Base-by-base conservation (phyloP, 257 asterid species). In the Eucommia ulmoides region DNA sequence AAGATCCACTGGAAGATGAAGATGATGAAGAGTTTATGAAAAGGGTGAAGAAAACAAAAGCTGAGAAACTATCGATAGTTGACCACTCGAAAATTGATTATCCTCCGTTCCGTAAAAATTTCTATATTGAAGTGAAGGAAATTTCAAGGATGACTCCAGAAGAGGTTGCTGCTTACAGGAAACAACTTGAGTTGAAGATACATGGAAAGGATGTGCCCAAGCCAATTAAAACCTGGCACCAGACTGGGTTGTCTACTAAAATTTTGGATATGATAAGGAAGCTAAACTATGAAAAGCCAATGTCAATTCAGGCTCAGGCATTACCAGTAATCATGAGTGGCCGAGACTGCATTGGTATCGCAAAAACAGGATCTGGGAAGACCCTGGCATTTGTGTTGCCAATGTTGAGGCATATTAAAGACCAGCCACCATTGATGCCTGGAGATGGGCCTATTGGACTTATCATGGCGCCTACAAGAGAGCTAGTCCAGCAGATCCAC, bases 371-470 rank as follows among this genome's bases (percentile, higher is more conserved):
- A 23, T 87, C 97, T 0, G 94, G 97, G 19, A 86, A 86, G 72
- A 86, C 96, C 19, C 72, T 86, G 12, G 96, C 96, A 20, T 86
- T 86, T 66, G 96, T 86, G 67, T 65, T 86, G 47, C 94, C 96
- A 38, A 86, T 86, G 96, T 65, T 86, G 76, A 78, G 96, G 45
- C 96, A 86, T 79, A 83, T 86, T 41, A 86, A 78, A 78, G 94
- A 86, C 64, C 96, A 86, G 66, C 76, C 94, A 52, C 82, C 80
- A 1, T 38, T 86, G 74, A 66, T 67, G 75, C 63, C 94, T 19
- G 96, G 94, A 55, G 96, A 86, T 45, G 96, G 96, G 23, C 96
- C 96, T 17, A 76, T 86, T 10, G 96, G 96, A 53, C 94, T 86
- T 53, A 74, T 86, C 50, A 72, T 86, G 93, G 96, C 96, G 22